These are phyloP conservation scores for Candida alai DNA, from an alignment of 805 yeast genomes.

Conservation along the genomic window DNA sequence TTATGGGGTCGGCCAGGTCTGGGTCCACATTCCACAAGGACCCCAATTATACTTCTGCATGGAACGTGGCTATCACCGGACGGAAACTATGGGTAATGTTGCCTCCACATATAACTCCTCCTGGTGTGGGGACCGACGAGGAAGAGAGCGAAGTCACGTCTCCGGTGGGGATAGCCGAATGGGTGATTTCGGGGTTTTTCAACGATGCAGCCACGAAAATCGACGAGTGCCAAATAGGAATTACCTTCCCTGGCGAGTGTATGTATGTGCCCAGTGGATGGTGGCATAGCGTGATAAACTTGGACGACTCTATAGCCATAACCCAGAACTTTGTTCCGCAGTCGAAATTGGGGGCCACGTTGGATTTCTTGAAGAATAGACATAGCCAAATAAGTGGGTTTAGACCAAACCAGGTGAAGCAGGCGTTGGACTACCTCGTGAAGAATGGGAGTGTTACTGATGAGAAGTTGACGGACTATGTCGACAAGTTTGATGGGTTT, in stretches of 20 bases:
- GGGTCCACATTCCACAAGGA: slow-evolving; percentile 94
- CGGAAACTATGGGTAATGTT: slow-evolving; percentile 84
- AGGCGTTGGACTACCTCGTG: slow-evolving; percentile 22
- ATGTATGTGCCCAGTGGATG: slow-evolving; percentile 92
- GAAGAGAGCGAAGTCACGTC: slow-evolving; percentile 86
- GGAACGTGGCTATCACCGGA: slow-evolving; percentile 80
- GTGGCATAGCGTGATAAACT: slow-evolving; percentile 94
- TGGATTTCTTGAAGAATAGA: slow-evolving; percentile 64
- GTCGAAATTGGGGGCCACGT: slow-evolving; percentile 55
- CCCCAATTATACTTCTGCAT: slow-evolving; percentile 86
- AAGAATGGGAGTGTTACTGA: slow-evolving; percentile 8
- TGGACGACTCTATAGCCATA: slow-evolving; percentile 78
- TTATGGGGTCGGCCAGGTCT: slow-evolving; percentile 74
- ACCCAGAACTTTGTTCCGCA: slow-evolving; percentile 86
- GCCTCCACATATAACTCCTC: slow-evolving; percentile 73
- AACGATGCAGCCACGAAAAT: slow-evolving; percentile 60
- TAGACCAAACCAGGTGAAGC: slow-evolving; percentile 49
- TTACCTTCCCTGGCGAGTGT: slow-evolving; percentile 79
- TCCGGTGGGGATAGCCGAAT: slow-evolving; percentile 90
- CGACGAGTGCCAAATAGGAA: slow-evolving; percentile 59
- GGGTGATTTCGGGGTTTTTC: slow-evolving; percentile 82
- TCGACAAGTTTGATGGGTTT: slow-evolving; percentile 21
- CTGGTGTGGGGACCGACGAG: slow-evolving; percentile 76
- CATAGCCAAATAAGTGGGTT: slow-evolving; percentile 79
- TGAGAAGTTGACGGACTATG: slow-evolving; percentile 20